Evolutionary conservation across 306 rosid species (phyloP).

Genomic region (Canavalia gladiata): DNA sequence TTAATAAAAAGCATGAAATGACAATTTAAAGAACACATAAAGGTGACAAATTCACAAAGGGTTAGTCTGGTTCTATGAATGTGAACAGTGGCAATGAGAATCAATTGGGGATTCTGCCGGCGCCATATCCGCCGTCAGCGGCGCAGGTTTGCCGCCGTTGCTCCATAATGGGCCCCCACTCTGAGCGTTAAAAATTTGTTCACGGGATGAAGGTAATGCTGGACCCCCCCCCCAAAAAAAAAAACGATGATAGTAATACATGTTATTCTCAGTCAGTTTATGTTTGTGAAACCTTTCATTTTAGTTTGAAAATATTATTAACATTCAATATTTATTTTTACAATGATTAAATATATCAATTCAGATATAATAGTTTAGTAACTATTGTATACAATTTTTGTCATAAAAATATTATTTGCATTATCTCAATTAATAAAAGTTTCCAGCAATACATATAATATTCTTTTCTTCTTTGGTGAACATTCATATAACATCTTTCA

Average conservation of each 20-base stretch:
- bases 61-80: background rate
- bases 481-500: background rate
- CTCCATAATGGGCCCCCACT: background rate
- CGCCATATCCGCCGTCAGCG: slow-evolving; percentile 22
- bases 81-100: background rate
- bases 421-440: background rate
- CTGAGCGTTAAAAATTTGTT: background rate
- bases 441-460: background rate
- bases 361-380: too few species aligned
- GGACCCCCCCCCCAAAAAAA: background rate
- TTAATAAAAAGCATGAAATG: background rate
- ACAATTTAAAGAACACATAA: background rate
- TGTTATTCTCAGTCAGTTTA: background rate
- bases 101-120: background rate
- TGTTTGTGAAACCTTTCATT: background rate
- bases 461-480: too few species aligned
- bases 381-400: too few species aligned
- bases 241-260: background rate
- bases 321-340: background rate
- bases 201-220: too few species aligned
- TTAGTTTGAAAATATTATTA: background rate
- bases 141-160: slow-evolving; percentile 1
- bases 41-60: background rate
- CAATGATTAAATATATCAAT: too few species aligned
- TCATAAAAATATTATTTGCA: too few species aligned